Conservation (phyloP, 2,329 filamentous ascomycete species). For the Calonectria leucothoes region DNA sequence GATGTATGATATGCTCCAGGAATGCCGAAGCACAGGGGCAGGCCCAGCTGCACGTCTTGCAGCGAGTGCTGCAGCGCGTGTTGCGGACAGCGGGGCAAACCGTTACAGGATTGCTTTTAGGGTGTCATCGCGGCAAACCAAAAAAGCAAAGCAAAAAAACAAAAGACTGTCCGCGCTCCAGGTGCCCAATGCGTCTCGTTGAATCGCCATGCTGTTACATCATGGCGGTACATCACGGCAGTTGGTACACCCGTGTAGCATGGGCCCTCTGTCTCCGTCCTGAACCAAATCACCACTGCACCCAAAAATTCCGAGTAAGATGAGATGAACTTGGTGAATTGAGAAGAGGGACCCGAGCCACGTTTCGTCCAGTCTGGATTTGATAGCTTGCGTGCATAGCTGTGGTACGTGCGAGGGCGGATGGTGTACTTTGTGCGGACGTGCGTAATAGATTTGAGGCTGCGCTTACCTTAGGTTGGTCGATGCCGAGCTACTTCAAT, state of each 20-base stretch:
- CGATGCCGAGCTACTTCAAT: background rate
- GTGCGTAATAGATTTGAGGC: constrained; percentile 14
- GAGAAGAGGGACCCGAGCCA: background rate
- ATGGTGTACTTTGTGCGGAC: background rate
- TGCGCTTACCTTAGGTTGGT: constrained; percentile 19
- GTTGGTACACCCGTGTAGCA: background rate
- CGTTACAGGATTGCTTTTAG: constrained; percentile 16
- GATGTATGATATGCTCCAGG: constrained; percentile 29
- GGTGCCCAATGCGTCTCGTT: background rate
- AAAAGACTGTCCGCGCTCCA: background rate
- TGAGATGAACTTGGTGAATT: constrained; percentile 3
- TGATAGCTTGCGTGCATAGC: constrained; percentile 3
- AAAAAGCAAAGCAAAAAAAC: background rate
- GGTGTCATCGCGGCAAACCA: background rate
- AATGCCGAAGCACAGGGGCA: constrained; percentile 37
- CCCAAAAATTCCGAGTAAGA: background rate
- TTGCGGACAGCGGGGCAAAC: constrained; percentile 16
- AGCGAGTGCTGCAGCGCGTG: constrained; percentile 17
- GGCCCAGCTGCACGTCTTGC: constrained; percentile 11
- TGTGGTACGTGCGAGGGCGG: constrained; percentile 9
- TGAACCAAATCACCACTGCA: background rate
- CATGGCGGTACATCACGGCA: background rate
- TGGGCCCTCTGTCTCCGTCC: background rate
- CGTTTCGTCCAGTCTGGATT: constrained; percentile 9
- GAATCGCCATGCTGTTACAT: constrained; percentile 3